Evolutionary conservation across 2,329 filamentous ascomycete genomes (phyloP), one percentile per base, ranked within the genome.

Genomic region (Penicillium sp.): DNA sequence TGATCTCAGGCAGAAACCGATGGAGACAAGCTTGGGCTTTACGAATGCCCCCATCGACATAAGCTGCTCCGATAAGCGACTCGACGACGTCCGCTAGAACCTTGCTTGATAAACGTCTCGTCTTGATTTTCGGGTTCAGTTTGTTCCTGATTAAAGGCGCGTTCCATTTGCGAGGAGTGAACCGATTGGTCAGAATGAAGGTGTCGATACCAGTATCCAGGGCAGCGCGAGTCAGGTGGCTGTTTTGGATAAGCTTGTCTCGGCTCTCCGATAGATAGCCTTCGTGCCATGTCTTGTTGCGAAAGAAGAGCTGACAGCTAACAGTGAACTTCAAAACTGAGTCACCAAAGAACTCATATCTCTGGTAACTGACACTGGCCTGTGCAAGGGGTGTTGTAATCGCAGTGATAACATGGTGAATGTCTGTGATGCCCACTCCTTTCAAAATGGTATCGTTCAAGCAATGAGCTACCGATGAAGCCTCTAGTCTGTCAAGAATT

Each of bases 261-360:
- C 92, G 92, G 56, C 81, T 81, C 2, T 76, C 72, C 0, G 87
- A 87, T 0, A 97, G 79, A 56, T 87, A 88, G 0, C 89, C 87
- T 72, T 97, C 93, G 1, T 90, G 90, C 81, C 84, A 91, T 4
- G 79, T 73, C 0, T 83, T 82, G 56, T 92, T 72, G 31, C 79
- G 67, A 16, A 80, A 79, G 67, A 81, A 78, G 4, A 92, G 78
- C 51, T 91, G 87, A 1, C 90, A 69, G 0, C 86, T 84, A 0
- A 88, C 81, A 44, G 83, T 84, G 53, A 88, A 83, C 65, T 97
- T 97, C 36, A 97, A 78, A 1, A 96, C 79, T 0, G 85, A 86
- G 65, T 97, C 93, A 0, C 94, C 94, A 0, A 97, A 75, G 61
- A 95, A 95, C 68, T 97, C 94, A 0, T 96, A 77, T 3, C 88